A percentile compares a stretch with the other conserved stretches of the same genome.
These are phyloP conservation scores for Colletotrichum musicola DNA, from an alignment of 2,329 filamentous ascomycete species.

Conservation along the genomic window DNA sequence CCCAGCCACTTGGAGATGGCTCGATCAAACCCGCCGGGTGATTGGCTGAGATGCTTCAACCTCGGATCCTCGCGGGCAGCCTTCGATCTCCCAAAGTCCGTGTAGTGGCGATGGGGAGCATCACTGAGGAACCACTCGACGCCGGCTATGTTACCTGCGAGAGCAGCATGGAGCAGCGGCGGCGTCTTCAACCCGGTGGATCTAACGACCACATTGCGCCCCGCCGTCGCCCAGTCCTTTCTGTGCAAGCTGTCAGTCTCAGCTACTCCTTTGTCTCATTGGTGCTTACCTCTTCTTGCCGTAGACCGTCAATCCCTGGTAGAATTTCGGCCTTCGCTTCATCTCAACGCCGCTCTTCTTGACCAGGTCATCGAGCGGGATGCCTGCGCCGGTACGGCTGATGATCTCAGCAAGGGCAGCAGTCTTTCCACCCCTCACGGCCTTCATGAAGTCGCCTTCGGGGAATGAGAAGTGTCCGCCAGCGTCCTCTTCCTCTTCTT, in stretches of 20 bases:
- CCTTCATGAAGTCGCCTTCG: constrained; percentile 55
- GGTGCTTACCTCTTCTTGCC: constrained; percentile 71
- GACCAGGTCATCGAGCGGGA: constrained; percentile 76
- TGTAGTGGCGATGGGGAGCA: constrained; percentile 74
- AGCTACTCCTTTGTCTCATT: background rate
- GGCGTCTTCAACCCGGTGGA: constrained; percentile 60
- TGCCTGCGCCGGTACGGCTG: constrained; percentile 73
- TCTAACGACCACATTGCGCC: constrained; percentile 59
- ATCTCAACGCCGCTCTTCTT: constrained; percentile 74
- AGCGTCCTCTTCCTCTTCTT: constrained; percentile 50
- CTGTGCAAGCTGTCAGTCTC: constrained; percentile 45
- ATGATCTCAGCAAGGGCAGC: constrained; percentile 75
- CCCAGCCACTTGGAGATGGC: constrained; percentile 73
- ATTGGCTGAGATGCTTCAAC: constrained; percentile 71
- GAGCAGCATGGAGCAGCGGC: constrained; percentile 72
- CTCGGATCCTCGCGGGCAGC: constrained; percentile 70
- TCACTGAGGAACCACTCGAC: constrained; percentile 85
- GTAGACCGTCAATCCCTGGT: constrained; percentile 82
- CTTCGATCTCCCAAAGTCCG: constrained; percentile 73
- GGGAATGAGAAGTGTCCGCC: constrained; percentile 55
- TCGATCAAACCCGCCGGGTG: constrained; percentile 72
- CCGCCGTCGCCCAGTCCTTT: constrained; percentile 78
- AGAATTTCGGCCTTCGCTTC: constrained; percentile 75
- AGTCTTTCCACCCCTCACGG: constrained; percentile 62
- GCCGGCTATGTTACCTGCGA: constrained; percentile 70